A percentile compares a stretch with the other conserved stretches of the same genome.
Conservation (phyloP, 352 stramenopile species). For the Pythium angustatum region DNA sequence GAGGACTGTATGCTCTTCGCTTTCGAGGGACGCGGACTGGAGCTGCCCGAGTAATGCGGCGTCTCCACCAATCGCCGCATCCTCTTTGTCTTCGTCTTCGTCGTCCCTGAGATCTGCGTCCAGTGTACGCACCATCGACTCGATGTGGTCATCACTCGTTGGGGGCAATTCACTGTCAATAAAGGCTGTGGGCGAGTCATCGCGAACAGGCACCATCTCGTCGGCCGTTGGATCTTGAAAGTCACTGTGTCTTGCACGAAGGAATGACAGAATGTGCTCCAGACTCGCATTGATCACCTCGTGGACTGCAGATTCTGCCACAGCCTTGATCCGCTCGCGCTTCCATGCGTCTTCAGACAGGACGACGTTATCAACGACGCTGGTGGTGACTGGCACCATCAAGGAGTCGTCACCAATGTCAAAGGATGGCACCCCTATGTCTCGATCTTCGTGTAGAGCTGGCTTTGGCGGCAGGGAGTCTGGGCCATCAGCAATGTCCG, state of each 20-base stretch:
- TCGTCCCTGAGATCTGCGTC: conserved; percentile 2
- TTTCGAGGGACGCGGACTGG: neutral
- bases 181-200: neutral
- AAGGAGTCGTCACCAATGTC: no score
- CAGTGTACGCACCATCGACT: conserved; percentile 4
- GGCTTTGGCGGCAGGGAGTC: no score
- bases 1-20: neutral
- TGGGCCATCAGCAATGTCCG: no score
- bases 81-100: conserved; percentile 1
- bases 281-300: neutral
- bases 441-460: no score
- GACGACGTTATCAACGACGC: no score
- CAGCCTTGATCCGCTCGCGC: no score
- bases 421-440: no score
- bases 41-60: neutral
- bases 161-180: neutral
- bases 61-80: conserved; percentile 17
- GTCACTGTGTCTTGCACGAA: no score
- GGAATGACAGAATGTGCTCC: neutral
- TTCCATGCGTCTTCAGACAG: no score
- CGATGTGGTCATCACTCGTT: conserved; percentile 3
- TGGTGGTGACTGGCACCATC: no score
- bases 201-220: no score
- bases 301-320: neutral
- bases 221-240: no score